phyloP scores from a whole-genome alignment of 164 flowering plant species.

The Tetracentron sinense region DNA sequence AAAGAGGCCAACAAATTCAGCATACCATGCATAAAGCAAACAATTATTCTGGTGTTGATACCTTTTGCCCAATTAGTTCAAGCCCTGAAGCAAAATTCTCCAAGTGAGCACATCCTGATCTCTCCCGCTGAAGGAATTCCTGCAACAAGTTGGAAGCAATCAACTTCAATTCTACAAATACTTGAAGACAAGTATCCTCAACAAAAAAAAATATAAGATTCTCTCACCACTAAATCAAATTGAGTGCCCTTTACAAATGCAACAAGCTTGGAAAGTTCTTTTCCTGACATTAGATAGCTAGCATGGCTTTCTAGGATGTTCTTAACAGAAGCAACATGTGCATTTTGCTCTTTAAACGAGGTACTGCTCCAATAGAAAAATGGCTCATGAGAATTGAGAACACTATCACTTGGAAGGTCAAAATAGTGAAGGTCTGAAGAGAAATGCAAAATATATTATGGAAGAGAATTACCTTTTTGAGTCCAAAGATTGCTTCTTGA shows the following conservation, averaged over 20 bases:
- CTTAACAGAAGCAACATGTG: conserved; percentile 88
- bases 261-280: conserved; percentile 95
- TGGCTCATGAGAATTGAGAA: conserved; percentile 6
- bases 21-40: background rate
- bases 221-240: conserved; percentile 89
- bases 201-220: conserved; percentile 2
- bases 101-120: conserved; percentile 80
- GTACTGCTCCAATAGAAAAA: conserved; percentile 35
- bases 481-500: conserved; percentile 57
- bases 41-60: conserved; percentile 7
- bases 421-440: background rate
- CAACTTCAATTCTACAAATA: background rate
- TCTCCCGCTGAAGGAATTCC: conserved; percentile 96
- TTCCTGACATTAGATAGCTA: conserved; percentile 92
- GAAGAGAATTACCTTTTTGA: conserved; percentile 48
- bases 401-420: background rate
- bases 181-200: background rate
- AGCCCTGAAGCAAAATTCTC: conserved; percentile 96
- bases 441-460: background rate
- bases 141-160: conserved; percentile 30
- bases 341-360: conserved; percentile 80
- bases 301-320: conserved; percentile 97
- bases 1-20: too few species aligned
- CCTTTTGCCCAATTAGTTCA: conserved; percentile 92
- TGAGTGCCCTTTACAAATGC: conserved; percentile 99